Evolutionary conservation across 2,329 filamentous ascomycete genomes (phyloP).

Genomic region (Aschersonia sp.): DNA sequence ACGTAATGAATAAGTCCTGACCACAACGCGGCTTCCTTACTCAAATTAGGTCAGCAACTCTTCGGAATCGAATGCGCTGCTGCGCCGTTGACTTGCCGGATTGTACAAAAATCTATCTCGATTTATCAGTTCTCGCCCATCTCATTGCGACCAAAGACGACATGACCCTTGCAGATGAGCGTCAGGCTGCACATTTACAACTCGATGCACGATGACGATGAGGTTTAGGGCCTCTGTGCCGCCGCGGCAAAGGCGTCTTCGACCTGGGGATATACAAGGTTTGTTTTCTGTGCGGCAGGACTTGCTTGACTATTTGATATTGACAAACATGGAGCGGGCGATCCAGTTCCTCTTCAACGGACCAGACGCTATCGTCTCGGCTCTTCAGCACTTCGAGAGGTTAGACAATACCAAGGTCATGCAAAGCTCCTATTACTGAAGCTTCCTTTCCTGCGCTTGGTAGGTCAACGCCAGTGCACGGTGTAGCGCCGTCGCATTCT

Average conservation of each 20-base stretch:
- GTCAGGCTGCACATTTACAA: not conserved
- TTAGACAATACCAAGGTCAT: constrained; percentile 76
- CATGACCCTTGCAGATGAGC: not conserved
- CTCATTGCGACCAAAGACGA: not conserved
- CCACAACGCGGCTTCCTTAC: no score
- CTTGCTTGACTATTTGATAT: no score
- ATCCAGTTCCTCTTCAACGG: constrained; percentile 50
- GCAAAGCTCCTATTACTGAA: constrained; percentile 78
- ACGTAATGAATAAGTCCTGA: no score
- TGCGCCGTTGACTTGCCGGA: no score
- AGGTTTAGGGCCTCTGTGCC: constrained; percentile 1
- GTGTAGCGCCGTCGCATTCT: no score
- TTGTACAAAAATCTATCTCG: no score
- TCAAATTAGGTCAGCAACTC: no score
- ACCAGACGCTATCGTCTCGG: constrained; percentile 60
- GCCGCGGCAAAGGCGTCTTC: constrained; percentile 4
- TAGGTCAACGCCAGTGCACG: constrained; percentile 16
- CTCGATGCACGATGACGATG: not conserved
- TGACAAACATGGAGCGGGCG: constrained; percentile 40
- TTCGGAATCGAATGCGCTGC: no score
- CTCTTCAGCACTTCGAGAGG: constrained; percentile 81
- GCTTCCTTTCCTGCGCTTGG: constrained; percentile 66
- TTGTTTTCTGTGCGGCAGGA: not conserved
- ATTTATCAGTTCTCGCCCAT: no score
- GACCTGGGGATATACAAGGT: constrained; percentile 28